A percentile compares a stretch with the other conserved stretches of the same genome.
phyloP scores from a whole-genome alignment of 2,329 filamentous ascomycete species.

The Clonostachys rhizophaga region DNA sequence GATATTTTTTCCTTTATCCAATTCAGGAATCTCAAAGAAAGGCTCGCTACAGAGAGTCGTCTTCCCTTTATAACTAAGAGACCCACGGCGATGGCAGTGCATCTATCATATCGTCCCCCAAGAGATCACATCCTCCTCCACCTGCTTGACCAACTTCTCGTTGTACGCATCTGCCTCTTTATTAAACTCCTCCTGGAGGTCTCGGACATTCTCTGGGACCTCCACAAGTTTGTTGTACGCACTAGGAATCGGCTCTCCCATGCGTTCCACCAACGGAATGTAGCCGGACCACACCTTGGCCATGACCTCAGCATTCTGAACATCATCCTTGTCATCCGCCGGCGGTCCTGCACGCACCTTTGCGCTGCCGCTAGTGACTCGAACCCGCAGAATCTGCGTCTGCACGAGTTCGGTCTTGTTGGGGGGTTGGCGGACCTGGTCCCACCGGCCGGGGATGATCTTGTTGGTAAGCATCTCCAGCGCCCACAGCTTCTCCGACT shows the following conservation, averaged over 20 bases:
- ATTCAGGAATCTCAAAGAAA: too few species aligned
- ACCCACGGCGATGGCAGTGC: too few species aligned
- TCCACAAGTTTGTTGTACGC: constrained; percentile 50
- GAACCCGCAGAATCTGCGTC: constrained; percentile 68
- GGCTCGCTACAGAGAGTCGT: too few species aligned
- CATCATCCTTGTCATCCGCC: constrained; percentile 44
- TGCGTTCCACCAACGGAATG: constrained; percentile 55
- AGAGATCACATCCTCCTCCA: background rate
- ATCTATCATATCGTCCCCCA: too few species aligned
- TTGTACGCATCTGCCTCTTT: constrained; percentile 18
- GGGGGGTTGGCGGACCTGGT: constrained; percentile 64
- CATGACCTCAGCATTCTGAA: constrained; percentile 34
- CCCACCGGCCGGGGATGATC: constrained; percentile 66
- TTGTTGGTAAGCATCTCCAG: constrained; percentile 75
- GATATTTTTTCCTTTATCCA: too few species aligned
- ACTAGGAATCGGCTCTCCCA: constrained; percentile 60
- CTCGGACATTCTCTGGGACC: constrained; percentile 58
- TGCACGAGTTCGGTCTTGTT: constrained; percentile 69
- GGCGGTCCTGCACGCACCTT: constrained; percentile 68
- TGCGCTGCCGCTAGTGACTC: constrained; percentile 65
- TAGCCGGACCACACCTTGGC: constrained; percentile 49
- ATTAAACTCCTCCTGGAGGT: constrained; percentile 32
- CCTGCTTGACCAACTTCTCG: constrained; percentile 4
- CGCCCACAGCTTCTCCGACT: constrained; percentile 70
- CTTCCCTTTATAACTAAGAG: too few species aligned